Evolutionary conservation across 2,329 filamentous ascomycete species (phyloP).

Genomic region (Bipolaris oryzae): DNA sequence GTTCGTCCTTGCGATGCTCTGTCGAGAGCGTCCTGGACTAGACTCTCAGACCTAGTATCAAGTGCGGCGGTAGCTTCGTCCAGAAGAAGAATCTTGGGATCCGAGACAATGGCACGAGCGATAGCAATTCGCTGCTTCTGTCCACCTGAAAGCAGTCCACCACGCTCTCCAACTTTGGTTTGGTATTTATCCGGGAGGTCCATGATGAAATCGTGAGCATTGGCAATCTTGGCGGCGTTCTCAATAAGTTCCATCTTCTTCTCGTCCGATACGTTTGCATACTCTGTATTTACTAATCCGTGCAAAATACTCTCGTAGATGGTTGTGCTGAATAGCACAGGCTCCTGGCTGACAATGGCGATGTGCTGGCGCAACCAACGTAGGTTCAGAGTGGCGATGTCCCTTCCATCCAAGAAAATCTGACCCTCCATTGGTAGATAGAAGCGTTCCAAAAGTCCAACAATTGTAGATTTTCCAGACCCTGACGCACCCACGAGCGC

Average conservation of each 20-base stretch:
- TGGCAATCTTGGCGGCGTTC: slow-evolving; percentile 85
- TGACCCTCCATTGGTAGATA: slow-evolving; percentile 85
- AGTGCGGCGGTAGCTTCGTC: slow-evolving; percentile 95
- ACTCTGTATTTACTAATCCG: slow-evolving; percentile 82
- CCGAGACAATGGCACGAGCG: slow-evolving; percentile 84
- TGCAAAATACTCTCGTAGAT: slow-evolving; percentile 91
- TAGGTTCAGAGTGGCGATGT: slow-evolving; percentile 81
- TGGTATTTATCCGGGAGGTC: slow-evolving; percentile 85
- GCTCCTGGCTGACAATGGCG: slow-evolving; percentile 90
- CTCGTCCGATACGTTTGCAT: slow-evolving; percentile 70
- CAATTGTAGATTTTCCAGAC: slow-evolving; percentile 92
- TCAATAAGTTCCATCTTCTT: slow-evolving; percentile 73
- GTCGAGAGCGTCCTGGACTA: slow-evolving; percentile 91
- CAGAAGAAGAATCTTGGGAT: slow-evolving; percentile 88
- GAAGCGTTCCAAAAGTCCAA: slow-evolving; percentile 91
- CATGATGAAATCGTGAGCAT: slow-evolving; percentile 90
- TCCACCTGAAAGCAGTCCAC: slow-evolving; percentile 89
- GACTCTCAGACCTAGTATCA: slow-evolving; percentile 92
- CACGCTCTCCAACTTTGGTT: slow-evolving; percentile 93
- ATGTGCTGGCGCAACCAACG: slow-evolving; percentile 92
- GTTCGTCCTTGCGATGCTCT: slow-evolving; percentile 84
- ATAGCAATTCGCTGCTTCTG: slow-evolving; percentile 98
- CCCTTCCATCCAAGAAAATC: slow-evolving; percentile 80
- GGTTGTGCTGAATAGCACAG: slow-evolving; percentile 84
- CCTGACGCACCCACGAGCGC: slow-evolving; percentile 93